phyloP scores from a whole-genome alignment of 192 early-diverging fungal genomes.

The Gigaspora rosea region DNA sequence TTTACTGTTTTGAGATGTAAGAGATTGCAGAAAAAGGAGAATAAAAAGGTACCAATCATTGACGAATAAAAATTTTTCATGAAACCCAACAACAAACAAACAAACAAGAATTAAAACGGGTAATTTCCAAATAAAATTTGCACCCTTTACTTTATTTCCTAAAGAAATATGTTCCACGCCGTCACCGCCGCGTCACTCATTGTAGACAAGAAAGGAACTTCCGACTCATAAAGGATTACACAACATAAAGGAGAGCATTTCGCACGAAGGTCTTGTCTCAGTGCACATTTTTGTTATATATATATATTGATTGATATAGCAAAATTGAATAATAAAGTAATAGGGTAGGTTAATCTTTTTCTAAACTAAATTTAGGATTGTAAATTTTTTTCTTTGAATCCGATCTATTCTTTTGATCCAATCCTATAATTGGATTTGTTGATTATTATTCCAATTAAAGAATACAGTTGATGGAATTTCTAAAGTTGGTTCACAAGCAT shows the following conservation, averaged over 20 bases:
- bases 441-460: neutral
- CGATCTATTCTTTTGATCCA: neutral
- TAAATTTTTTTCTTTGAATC: neutral
- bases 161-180: neutral
- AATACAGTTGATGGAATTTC: constrained; percentile 25
- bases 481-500: neutral
- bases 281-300: neutral
- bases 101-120: neutral
- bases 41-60: neutral
- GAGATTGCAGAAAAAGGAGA: neutral
- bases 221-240: neutral
- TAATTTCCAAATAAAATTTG: neutral
- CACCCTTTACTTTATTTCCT: neutral
- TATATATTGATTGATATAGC: too few relatives aligned
- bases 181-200: neutral
- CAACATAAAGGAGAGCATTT: too few relatives aligned
- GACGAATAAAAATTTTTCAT: neutral
- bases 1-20: neutral
- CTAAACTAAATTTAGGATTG: neutral
- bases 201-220: neutral
- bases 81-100: neutral
- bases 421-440: neutral
- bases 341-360: neutral
- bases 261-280: neutral
- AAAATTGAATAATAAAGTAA: too few relatives aligned